These are phyloP conservation scores for Medicago ruthenica DNA, from an alignment of 306 rosid genomes.

Conservation along the genomic window DNA sequence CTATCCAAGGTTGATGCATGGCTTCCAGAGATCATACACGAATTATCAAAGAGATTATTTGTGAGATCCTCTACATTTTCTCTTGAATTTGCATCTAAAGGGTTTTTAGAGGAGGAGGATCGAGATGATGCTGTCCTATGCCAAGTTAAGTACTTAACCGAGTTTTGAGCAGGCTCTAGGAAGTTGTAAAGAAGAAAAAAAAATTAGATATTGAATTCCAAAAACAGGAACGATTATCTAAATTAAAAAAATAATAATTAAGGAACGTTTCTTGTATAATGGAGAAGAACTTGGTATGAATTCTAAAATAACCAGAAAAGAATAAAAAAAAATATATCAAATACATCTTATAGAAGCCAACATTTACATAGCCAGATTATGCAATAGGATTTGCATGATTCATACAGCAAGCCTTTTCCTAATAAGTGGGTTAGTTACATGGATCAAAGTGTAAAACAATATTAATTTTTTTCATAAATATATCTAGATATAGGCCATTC, in stretches of 20 bases:
- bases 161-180: conserved; percentile 76
- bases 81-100: conserved; percentile 65
- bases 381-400: too few relatives aligned
- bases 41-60: conserved; percentile 66
- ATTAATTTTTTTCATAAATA: too few relatives aligned
- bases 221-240: conserved; percentile 14
- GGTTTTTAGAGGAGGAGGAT: conserved; percentile 90
- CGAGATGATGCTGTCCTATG: conserved; percentile 84
- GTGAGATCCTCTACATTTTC: conserved; percentile 66
- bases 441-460: too few relatives aligned
- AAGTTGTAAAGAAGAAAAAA: conserved; percentile 11
- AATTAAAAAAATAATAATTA: not conserved
- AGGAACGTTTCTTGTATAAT: not conserved
- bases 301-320: too few relatives aligned
- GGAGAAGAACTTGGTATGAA: not conserved
- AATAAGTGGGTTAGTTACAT: too few relatives aligned
- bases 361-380: too few relatives aligned
- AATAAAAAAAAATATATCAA: too few relatives aligned
- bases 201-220: conserved; percentile 39
- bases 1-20: conserved; percentile 98
- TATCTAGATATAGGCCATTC: too few relatives aligned
- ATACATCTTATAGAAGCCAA: too few relatives aligned
- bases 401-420: too few relatives aligned
- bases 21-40: conserved; percentile 88
- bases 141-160: conserved; percentile 82